Evolutionary conservation across 2,329 filamentous ascomycete species (phyloP).

Genomic region (Zymoseptoria brevis): DNA sequence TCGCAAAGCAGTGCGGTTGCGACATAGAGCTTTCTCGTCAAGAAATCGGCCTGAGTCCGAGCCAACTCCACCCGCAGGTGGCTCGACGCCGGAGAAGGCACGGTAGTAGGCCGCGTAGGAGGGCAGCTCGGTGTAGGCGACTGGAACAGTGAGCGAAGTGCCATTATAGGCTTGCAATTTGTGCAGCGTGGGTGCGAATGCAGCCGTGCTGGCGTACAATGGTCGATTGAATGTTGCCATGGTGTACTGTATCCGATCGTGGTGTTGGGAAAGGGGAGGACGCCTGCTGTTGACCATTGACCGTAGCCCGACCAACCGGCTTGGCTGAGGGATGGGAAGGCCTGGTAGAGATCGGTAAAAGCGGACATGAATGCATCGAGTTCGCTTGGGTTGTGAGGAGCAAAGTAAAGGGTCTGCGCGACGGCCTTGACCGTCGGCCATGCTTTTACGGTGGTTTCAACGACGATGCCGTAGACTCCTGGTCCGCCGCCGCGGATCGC

Average conservation of each 20-base stretch:
- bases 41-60: slow-evolving; percentile 8
- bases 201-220: slow-evolving; percentile 9
- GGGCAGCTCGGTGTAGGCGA: slow-evolving; percentile 14
- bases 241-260: slow-evolving; percentile 22
- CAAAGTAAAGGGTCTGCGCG: slow-evolving; percentile 22
- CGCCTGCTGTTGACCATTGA: slow-evolving; percentile 19
- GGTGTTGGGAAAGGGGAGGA: slow-evolving; percentile 21
- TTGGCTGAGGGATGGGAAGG: slow-evolving; percentile 22
- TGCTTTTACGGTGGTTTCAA: slow-evolving; percentile 14
- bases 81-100: slow-evolving; percentile 14
- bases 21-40: slow-evolving; percentile 17
- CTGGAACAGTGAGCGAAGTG: slow-evolving; percentile 23
- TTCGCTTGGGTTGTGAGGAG: slow-evolving; percentile 14
- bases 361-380: slow-evolving; percentile 18
- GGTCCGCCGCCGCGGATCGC: slow-evolving; percentile 46
- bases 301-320: slow-evolving; percentile 28
- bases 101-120: slow-evolving; percentile 25
- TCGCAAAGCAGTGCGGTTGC: slow-evolving; percentile 3
- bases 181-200: slow-evolving; percentile 16
- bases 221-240: slow-evolving; percentile 22
- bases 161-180: slow-evolving; percentile 19
- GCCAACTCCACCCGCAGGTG: slow-evolving; percentile 19
- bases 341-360: slow-evolving; percentile 20
- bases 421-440: slow-evolving; percentile 12
- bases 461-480: slow-evolving; percentile 36